These are phyloP conservation scores for Cladosporium oxysporum DNA, from an alignment of 2,329 filamentous ascomycete species.

Conservation along the genomic window DNA sequence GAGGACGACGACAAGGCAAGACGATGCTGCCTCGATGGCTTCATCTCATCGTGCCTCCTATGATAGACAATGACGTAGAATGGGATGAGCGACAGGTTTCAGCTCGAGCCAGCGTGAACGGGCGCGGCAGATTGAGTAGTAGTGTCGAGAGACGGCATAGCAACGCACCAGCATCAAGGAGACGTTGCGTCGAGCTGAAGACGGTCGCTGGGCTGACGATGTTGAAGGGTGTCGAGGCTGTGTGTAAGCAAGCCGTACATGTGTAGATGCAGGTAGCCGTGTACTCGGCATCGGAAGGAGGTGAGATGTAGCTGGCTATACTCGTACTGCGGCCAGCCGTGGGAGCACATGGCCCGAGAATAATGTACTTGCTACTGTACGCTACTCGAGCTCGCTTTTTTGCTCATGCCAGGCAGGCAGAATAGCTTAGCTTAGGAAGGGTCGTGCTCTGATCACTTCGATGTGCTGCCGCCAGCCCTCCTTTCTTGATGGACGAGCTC, in stretches of 20 bases:
- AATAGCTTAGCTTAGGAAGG: background rate
- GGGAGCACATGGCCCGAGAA: background rate
- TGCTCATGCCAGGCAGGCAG: background rate
- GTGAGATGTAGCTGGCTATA: background rate
- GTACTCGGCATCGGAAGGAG: background rate
- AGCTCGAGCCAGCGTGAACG: constrained; percentile 5
- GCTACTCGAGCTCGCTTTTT: background rate
- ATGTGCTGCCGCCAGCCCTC: background rate
- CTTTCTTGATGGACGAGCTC: background rate
- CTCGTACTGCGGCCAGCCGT: constrained; percentile 6
- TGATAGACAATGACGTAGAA: background rate
- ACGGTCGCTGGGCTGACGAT: constrained; percentile 2
- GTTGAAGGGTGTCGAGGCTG: background rate
- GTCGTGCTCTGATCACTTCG: background rate
- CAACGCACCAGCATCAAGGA: background rate
- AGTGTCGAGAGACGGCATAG: constrained; percentile 1
- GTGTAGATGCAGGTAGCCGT: constrained; percentile 6
- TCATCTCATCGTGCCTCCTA: background rate
- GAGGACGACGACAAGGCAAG: background rate
- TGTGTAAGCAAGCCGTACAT: background rate
- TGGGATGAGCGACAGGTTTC: constrained; percentile 1
- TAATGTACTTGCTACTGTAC: too few species aligned
- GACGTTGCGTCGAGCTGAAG: constrained; percentile 15
- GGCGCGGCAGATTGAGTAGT: constrained; percentile 13
- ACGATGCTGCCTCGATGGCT: background rate